Evolutionary conservation across 2,329 filamentous ascomycete species (phyloP), one percentile per base, ranked within the genome.

Genomic region (Laburnicola sp.): DNA sequence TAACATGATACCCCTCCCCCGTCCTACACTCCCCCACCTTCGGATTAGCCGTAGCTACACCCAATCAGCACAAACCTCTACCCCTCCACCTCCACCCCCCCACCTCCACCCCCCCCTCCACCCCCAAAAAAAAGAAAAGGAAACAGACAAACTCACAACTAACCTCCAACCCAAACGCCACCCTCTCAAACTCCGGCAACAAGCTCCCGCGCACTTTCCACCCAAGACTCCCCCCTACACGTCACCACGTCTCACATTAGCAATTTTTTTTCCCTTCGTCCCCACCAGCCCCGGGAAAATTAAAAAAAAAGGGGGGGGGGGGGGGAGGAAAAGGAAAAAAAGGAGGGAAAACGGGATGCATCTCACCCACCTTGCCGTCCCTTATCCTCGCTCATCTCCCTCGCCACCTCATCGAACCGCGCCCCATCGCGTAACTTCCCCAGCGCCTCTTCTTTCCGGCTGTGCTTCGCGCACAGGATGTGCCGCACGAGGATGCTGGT

Each of bases 1-100:
- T 87, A 84, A 91, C 90, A 58, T 91, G 83, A 57, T 91, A 84
- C 70, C 92, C 88, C 76, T 91, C 91, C 0, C 88, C 88, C 73
- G 88, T 86, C 1, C 77, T 79, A 1, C 88, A 91, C 78, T 89
- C 91, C 21, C 80, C 85, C 74, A 91, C 86, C 1, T 77, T 87
- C 65, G 82, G 81, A 65, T 85, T 86, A 1, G 88, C 86, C 50
- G 74, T 85, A 9, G 70, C 76, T 8, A 83, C 85, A 6, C 84
- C n/a, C n/a, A n/a, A n/a, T n/a, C n/a, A n/a, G n/a, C n/a, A n/a
- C n/a, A n/a, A n/a, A n/a, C n/a, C n/a, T n/a, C n/a, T n/a, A n/a
- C n/a, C n/a, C n/a, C n/a, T n/a, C n/a, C n/a, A n/a, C n/a, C n/a
- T n/a, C n/a, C n/a, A n/a, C n/a, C n/a, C n/a, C n/a, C n/a, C n/a